Evolutionary conservation across 78 protist genomes (phyloP).

Genomic region (Creolimax fragrantissima): DNA sequence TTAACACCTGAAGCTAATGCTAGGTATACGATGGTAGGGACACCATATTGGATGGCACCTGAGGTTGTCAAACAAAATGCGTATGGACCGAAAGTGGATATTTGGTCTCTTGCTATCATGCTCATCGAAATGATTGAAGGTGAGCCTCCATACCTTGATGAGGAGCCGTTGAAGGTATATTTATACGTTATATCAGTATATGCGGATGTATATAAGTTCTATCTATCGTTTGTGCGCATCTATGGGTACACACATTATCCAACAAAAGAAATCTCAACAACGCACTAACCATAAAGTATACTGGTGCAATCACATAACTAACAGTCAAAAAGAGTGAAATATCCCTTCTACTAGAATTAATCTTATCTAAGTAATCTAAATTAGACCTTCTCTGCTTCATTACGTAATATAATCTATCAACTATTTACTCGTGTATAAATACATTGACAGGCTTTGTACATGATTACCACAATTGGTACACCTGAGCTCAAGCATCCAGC

Average conservation of each 20-base stretch:
- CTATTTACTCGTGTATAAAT: too few relatives aligned
- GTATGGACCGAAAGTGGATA: conserved; percentile 62
- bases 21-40: conserved; percentile 57
- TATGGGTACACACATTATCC: too few relatives aligned
- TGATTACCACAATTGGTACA: conserved; percentile 72
- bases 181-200: not conserved
- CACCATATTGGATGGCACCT: conserved; percentile 70
- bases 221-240: not conserved
- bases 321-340: too few relatives aligned
- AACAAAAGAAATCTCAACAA: too few relatives aligned
- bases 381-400: too few relatives aligned
- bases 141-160: conserved; percentile 85
- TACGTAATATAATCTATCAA: too few relatives aligned
- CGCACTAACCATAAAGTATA: too few relatives aligned
- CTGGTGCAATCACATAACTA: too few relatives aligned
- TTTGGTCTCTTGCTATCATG: conserved; percentile 80
- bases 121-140: conserved; percentile 77
- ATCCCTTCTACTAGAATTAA: too few relatives aligned
- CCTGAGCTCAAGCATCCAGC: conserved; percentile 56
- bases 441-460: conserved; percentile 55
- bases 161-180: conserved; percentile 64
- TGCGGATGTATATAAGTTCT: not conserved
- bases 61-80: conserved; percentile 70
- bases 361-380: too few relatives aligned
- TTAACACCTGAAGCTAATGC: conserved; percentile 28